phyloP scores from a whole-genome alignment of 139 green algal genomes.

The Chlorella sp. region DNA sequence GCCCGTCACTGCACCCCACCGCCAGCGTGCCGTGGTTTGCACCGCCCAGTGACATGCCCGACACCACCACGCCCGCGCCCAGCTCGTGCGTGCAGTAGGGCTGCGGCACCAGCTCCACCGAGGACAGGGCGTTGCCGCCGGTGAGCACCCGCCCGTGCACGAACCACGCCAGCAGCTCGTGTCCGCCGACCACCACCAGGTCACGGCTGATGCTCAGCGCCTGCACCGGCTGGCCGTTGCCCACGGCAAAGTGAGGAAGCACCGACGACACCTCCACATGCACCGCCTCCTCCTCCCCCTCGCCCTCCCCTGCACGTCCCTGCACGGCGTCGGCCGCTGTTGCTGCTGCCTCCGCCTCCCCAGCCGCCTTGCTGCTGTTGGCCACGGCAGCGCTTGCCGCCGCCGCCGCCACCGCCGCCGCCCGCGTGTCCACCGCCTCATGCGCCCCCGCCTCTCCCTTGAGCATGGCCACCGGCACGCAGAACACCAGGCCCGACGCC shows the following conservation, averaged over 20 bases:
- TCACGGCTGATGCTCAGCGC: slow-evolving; percentile 18
- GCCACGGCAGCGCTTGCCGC: not conserved
- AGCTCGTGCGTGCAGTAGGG: not conserved
- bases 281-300: too few relatives aligned
- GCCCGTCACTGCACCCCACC: slow-evolving; percentile 17
- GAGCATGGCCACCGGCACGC: not conserved
- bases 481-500: not conserved
- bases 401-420: too few relatives aligned
- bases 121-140: too few relatives aligned
- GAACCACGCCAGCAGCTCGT: slow-evolving; percentile 13
- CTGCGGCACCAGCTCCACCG: not conserved
- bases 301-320: too few relatives aligned
- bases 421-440: too few relatives aligned
- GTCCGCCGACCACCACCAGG: slow-evolving; percentile 11
- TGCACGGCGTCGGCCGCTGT: not conserved
- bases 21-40: slow-evolving; percentile 1
- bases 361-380: not conserved
- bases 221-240: not conserved
- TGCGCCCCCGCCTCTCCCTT: not conserved
- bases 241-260: not conserved
- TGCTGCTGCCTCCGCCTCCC: not conserved
- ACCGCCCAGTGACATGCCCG: slow-evolving; percentile 3
- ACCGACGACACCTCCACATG: not conserved
- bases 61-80: slow-evolving; percentile 1
- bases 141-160: not conserved